phyloP scores from a whole-genome alignment of 129 eudicot genomes.

The Mikania micrantha region DNA sequence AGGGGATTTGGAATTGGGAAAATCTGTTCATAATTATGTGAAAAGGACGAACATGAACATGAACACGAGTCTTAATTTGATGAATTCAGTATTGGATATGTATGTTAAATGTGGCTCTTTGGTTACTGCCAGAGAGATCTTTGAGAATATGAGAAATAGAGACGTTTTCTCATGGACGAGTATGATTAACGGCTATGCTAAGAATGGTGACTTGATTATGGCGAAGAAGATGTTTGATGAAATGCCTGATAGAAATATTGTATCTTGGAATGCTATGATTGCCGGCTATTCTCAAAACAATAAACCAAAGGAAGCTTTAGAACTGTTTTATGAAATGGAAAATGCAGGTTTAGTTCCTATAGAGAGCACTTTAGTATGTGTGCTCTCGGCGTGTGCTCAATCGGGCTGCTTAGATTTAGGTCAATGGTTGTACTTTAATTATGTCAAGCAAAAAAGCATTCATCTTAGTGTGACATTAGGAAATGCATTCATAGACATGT shows the following conservation, averaged over 20 bases:
- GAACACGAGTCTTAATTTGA: constrained; percentile 32
- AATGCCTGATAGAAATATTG: constrained; percentile 55
- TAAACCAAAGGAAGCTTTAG: constrained; percentile 51
- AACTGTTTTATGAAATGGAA: constrained; percentile 51
- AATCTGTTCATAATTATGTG: constrained; percentile 27
- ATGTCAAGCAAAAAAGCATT: constrained; percentile 33
- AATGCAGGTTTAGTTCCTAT: constrained; percentile 46
- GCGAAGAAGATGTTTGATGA: constrained; percentile 58
- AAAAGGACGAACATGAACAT: constrained; percentile 23
- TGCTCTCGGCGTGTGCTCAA: constrained; percentile 57
- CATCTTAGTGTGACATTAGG: constrained; percentile 48
- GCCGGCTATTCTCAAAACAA: constrained; percentile 43
- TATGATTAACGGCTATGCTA: constrained; percentile 57
- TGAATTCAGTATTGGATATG: constrained; percentile 71
- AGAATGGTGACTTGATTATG: constrained; percentile 30
- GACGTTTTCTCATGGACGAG: constrained; percentile 75
- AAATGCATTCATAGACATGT: constrained; percentile 73
- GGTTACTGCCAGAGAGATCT: constrained; percentile 44
- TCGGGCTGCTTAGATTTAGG: constrained; percentile 70
- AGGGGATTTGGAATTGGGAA: constrained; percentile 53
- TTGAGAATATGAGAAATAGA: constrained; percentile 40
- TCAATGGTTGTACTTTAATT: constrained; percentile 57
- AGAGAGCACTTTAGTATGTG: constrained; percentile 48
- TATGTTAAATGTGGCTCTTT: constrained; percentile 57
- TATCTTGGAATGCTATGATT: constrained; percentile 71